Base-by-base conservation (phyloP, 768 basidiomycete genomes). In the Tephrocybe sp. region DNA sequence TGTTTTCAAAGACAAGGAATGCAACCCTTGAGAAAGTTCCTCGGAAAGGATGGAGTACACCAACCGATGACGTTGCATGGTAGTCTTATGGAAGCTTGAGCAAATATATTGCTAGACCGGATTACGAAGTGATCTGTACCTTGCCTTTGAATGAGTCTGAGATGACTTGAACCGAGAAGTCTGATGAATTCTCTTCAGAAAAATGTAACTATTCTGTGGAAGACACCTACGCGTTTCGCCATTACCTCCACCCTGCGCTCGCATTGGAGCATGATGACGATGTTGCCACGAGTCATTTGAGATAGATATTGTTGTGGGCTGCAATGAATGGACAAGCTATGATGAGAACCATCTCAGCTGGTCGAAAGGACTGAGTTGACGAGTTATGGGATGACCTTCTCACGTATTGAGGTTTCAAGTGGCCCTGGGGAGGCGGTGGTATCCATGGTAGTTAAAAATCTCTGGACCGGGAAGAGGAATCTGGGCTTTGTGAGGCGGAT, bases 281-380 rank as follows among this genome's bases (percentile, higher is more conserved):
- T 93, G 91, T 70, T 88, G 77, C 80, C 82, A 84, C 44, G 91
- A 92, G 60, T 93, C 87, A 68, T 93, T 93, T 28, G 76, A 76
- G 62, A 93, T 85, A 46, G 63, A 74, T 61, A 93, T 73, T 59
- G 75, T 73, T 46, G 76, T 67, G 16, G 91, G 90, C 58, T 74
- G 71, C 47, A 93, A 73, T 42, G 81, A 70, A 36, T 69, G 64
- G 46, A 73, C 80, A 57, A 93, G 70, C 91, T 92, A 63, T 49
- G 35, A 22, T 53, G 54, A 41, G 57, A 44, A 48, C 58, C 44
- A 41, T 38, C 49, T 55, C 49, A 57, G 52, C n/a, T n/a, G n/a
- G n/a, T 43, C 38, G 56, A 38, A 51, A 54, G 43, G 53, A 60
- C 52, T 52, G 51, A 40, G 52, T 43, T 47, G 43, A 44, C 52